These are phyloP conservation scores for Kodamaea fukazawae DNA, from an alignment of 805 yeast genomes.

Conservation along the genomic window DNA sequence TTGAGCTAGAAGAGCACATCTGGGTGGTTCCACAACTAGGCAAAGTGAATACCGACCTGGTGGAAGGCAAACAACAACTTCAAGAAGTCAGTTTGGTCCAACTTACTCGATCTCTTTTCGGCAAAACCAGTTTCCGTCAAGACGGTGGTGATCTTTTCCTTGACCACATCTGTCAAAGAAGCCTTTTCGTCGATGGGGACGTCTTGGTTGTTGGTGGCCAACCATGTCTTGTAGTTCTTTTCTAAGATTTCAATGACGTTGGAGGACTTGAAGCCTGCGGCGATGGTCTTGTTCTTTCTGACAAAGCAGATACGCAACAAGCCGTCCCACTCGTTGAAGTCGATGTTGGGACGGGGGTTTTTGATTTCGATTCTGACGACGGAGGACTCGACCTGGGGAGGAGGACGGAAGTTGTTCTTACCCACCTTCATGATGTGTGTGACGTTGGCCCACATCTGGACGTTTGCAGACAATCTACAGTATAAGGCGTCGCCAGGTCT, in stretches of 20 bases:
- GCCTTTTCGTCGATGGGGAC: slow-evolving; percentile 40
- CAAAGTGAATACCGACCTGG: slow-evolving; percentile 95
- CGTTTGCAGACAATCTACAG: slow-evolving; percentile 92
- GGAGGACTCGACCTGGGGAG: slow-evolving; percentile 96
- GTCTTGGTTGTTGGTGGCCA: slow-evolving; percentile 51
- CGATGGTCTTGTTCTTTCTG: slow-evolving; percentile 87
- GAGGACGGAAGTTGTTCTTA: slow-evolving; percentile 93
- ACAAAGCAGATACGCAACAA: slow-evolving; percentile 86
- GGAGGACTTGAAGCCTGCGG: slow-evolving; percentile 86
- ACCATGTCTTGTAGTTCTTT: slow-evolving; percentile 79
- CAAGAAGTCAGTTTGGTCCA: slow-evolving; percentile 93
- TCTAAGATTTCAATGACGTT: slow-evolving; percentile 80
- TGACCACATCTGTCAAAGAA: slow-evolving; percentile 50
- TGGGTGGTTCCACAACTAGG: slow-evolving; percentile 51
- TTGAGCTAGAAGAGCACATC: too few relatives aligned
- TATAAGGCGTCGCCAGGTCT: slow-evolving; percentile 95
- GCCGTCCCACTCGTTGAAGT: slow-evolving; percentile 97
- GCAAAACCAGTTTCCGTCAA: slow-evolving; percentile 75
- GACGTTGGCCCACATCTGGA: slow-evolving; percentile 99
- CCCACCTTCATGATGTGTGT: slow-evolving; percentile 99
- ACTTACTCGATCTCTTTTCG: slow-evolving; percentile 87
- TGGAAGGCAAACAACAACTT: slow-evolving; percentile 87
- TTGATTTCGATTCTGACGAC: slow-evolving; percentile 93
- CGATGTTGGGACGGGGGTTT: slow-evolving; percentile 89
- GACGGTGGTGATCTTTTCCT: slow-evolving; percentile 68